phyloP scores from a whole-genome alignment of 495 filamentous ascomycete genomes.

The Penicillium desertorum region DNA sequence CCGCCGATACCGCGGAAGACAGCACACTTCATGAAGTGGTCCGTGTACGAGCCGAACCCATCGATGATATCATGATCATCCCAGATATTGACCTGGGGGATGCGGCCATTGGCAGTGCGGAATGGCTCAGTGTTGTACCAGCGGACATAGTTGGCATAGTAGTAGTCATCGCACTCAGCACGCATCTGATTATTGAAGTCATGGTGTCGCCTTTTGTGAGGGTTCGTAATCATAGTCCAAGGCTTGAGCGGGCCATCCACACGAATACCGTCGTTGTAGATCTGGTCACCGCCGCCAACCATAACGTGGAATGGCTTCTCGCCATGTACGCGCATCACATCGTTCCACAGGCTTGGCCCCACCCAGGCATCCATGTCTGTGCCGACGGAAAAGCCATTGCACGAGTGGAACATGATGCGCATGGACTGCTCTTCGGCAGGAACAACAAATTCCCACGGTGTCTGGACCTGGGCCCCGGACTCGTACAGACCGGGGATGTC shows the following conservation, averaged over 20 bases:
- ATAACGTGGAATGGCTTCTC: slow-evolving; percentile 87
- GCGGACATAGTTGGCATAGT: slow-evolving; percentile 81
- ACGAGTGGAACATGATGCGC: slow-evolving; percentile 94
- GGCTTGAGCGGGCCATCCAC: slow-evolving; percentile 72
- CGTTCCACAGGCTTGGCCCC: slow-evolving; percentile 85
- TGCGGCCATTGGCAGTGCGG: slow-evolving; percentile 77
- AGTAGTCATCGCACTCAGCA: slow-evolving; percentile 80
- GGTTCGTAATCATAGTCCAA: slow-evolving; percentile 82
- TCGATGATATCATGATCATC: slow-evolving; percentile 93
- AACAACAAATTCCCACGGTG: slow-evolving; percentile 62
- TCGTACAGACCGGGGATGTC: slow-evolving; percentile 42
- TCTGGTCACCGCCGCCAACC: slow-evolving; percentile 94
- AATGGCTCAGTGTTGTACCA: slow-evolving; percentile 90
- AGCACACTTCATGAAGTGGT: slow-evolving; percentile 88
- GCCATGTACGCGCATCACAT: slow-evolving; percentile 69
- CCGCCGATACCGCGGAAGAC: slow-evolving; percentile 92
- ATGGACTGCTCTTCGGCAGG: slow-evolving; percentile 80
- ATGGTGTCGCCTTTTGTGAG: slow-evolving; percentile 74
- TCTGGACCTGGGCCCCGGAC: slow-evolving; percentile 38
- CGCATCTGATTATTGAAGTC: slow-evolving; percentile 74
- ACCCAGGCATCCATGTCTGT: slow-evolving; percentile 83
- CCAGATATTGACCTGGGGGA: slow-evolving; percentile 93
- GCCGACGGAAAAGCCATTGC: slow-evolving; percentile 93
- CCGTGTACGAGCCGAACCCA: slow-evolving; percentile 89
- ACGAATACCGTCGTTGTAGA: slow-evolving; percentile 90